Base-by-base conservation (phyloP, 2,329 filamentous ascomycete species). In the Pestalotiopsis sp. region DNA sequence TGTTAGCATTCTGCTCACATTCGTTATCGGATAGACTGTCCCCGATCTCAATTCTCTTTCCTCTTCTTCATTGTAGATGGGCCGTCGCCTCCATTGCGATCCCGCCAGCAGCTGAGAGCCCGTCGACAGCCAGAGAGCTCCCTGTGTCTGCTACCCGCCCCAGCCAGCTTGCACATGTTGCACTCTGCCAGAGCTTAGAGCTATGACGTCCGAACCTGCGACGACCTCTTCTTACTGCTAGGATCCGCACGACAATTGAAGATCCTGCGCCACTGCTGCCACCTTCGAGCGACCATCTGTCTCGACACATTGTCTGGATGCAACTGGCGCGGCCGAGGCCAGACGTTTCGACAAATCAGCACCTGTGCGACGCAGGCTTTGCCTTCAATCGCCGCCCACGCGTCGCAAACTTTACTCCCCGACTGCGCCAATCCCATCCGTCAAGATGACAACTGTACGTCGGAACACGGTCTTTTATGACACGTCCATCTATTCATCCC, bases 381-480 rank as follows among this genome's bases (percentile, higher is more conserved):
- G 59, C 52, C 62, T 23, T n/a, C 67, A 57, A 13, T 17, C 6
- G 14, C 61, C 58, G 38, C 49, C 68, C 25, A 65, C 64, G 69
- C 68, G 68, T 69, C 67, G 65, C 69, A 65, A 68, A 57, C 61
- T 66, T 41, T 57, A 25, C 67, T 71, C 41, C 36, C 58, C 31
- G 14, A 59, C 11, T 67, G 69, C 45, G 25, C 64, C 61, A 69
- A 67, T 71, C 71, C 69, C 69, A 69, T 52, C 62, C 65, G 68
- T 71, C 75, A 80, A 68, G 66, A 83, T 83, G 81, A 76, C 80
- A 69, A 74, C 78, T 69, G 78, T 78, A 70, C 75, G 36, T 36
- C 27, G 45, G n/a, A 52, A 52, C 14, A 52, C 17, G 45, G 4
- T n/a, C 31, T n/a, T 12, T n/a, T 5, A n/a, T 25, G 59, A 62